Evolutionary conservation across 1,139 yeast species (phyloP), one percentile per base, ranked within the genome.

Genomic region (Magnusiomyces tetraspermus): DNA sequence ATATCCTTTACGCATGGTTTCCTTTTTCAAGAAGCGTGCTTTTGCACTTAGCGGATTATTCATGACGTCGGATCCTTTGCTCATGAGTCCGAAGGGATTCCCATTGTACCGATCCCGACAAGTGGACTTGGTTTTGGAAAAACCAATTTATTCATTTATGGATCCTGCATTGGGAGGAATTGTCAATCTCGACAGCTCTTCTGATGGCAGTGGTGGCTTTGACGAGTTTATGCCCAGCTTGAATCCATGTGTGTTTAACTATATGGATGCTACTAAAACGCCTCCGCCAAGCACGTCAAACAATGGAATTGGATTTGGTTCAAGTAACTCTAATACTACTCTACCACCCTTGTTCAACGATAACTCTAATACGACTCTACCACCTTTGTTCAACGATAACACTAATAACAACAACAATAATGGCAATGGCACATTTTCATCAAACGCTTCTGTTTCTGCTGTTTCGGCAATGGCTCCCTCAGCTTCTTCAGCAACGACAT

Each of bases 11-110:
- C 65, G 63, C 44, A 55, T 70, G 2, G 58, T 68, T 36, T 58
- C 61, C 31, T 70, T 68, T 51, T 70, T 70, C 65, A 67, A 65
- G 51, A 62, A 65, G 45, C 63, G 73, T 43, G 54, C 62, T 17
- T 52, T 60, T n/a, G 50, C 59, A 48, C 60, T 69, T 6, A 65
- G 65, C 54, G 62, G 62, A 21, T 52, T 69, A 45, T 57, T 64
- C 50, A 61, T 66, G 24, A 60, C 63, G 17, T 54, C 65, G 2
- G 63, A 61, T 45, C 69, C 70, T 36, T 61, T 68, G 37, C 63
- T 64, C 10, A 59, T 60, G 49, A 59, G 60, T 22, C 52, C 59
- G 51, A 56, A 36, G 61, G 61, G 50, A 53, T 53, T 22, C 60
- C 63, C 50, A n/a, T 59, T 33, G 50, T 51, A 31, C 53, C 60